Percentiles rank a stretch among this genome's conserved stretches.
These are phyloP conservation scores for Pseudocercospora musae DNA, from an alignment of 2,329 filamentous ascomycete species.

Conservation along the genomic window DNA sequence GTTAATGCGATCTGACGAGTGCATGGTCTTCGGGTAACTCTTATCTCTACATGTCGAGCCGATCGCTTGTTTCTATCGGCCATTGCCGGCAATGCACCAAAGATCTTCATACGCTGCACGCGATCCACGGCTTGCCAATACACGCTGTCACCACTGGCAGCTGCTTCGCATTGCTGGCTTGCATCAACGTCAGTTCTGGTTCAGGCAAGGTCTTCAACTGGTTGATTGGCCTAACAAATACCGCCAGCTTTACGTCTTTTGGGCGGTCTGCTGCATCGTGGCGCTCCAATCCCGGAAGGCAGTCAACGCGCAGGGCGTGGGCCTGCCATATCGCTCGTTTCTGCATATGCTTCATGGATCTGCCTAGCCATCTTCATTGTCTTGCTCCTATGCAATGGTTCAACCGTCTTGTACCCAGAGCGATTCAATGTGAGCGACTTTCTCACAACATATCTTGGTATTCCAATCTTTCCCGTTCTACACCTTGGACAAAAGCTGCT, in stretches of 20 bases:
- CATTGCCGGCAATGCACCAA: background rate
- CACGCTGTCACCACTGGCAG: background rate
- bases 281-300: background rate
- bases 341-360: background rate
- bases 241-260: background rate
- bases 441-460: constrained; percentile 49
- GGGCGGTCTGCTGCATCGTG: background rate
- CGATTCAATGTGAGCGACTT: background rate
- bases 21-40: background rate
- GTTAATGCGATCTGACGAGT: background rate
- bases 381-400: background rate
- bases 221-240: background rate
- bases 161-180: background rate
- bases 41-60: background rate
- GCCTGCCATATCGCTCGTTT: background rate
- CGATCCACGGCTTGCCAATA: background rate
- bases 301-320: background rate
- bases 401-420: background rate
- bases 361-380: background rate
- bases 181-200: background rate
- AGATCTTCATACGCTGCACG: background rate
- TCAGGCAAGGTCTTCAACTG: background rate
- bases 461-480: constrained; percentile 47
- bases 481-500: background rate
- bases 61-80: background rate